These are phyloP conservation scores for Pichia manshurica DNA, from an alignment of 805 yeast species.

Conservation along the genomic window DNA sequence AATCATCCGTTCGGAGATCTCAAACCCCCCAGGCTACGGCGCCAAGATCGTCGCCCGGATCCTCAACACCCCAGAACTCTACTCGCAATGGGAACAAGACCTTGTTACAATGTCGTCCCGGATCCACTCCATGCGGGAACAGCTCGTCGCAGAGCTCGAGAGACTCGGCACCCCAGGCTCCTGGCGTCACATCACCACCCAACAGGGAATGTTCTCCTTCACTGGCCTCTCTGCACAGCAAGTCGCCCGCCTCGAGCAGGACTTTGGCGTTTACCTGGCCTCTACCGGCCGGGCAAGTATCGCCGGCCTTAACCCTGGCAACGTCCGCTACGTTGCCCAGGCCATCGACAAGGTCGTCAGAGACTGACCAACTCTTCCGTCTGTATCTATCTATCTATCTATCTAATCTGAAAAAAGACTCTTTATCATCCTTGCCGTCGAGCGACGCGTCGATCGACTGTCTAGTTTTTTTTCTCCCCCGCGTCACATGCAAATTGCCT, in stretches of 20 bases:
- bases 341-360: conserved; percentile 75
- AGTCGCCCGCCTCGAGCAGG: conserved; percentile 67
- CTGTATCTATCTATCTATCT: no score
- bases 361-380: no score
- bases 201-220: conserved; percentile 95
- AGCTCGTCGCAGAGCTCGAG: conserved; percentile 55
- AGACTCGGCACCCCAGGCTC: conserved; percentile 74
- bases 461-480: no score
- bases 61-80: conserved; percentile 60
- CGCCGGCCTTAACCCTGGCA: conserved; percentile 82
- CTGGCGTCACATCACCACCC: conserved; percentile 87
- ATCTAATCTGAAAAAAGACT: no score
- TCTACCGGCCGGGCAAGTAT: conserved; percentile 85
- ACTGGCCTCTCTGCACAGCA: conserved; percentile 78
- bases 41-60: conserved; percentile 82
- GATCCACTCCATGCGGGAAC: conserved; percentile 71
- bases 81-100: conserved; percentile 77
- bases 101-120: conserved; percentile 82
- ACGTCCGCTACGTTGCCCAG: conserved; percentile 72
- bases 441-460: no score
- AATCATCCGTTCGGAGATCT: conserved; percentile 76
- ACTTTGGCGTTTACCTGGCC: conserved; percentile 79
- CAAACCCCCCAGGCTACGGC: conserved; percentile 95
- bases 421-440: no score
- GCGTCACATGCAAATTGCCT: no score